Base-by-base conservation (phyloP, 1,284 basidiomycete species). In the Ganoderma boninense region DNA sequence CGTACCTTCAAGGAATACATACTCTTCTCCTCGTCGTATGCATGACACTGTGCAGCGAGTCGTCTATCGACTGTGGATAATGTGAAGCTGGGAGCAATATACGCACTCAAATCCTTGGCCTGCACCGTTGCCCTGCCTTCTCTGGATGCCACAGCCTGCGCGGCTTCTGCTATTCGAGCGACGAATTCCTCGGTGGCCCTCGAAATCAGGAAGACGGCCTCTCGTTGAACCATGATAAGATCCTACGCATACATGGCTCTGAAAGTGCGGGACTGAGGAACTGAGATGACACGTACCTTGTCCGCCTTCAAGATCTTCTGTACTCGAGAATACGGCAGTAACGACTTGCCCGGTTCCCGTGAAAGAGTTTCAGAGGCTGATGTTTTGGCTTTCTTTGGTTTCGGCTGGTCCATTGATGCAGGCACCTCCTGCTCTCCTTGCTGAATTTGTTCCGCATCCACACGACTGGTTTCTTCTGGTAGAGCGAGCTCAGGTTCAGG, bases 291-390 rank as follows among this genome's bases (percentile, higher is more conserved):
- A 75, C 81, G 64, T 69, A 88, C 92, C 84, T 90, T 92, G 79
- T 95, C 93, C 18, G 90, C 93, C 76, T 93, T 95, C 73, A 95
- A 85, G 46, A 95, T 93, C 80, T 86, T 91, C 77, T 93, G 92
- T 42, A 95, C 92, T 74, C 91, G 87, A 6, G 91, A 84, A 70
- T 92, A 84, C 0, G 93, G 93, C 35, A 95, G 79, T 32, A 91
- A 67, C 0, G 92, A 89, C 77, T 89, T 92, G 26, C 93, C 93
- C 2, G 77, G 77, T 46, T 77, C 75, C 38, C 77, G 69, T 13
- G 38, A 61, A 18, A 69, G 59, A 3, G 67, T 52, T 6, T 69
- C 71, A 2, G 70, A 49, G 0, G 66, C 69, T 62, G 59, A 62
- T 32, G 57, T 18, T 35, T 72, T 73, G 60, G 69, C 60, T 23